A percentile compares a stretch with the other conserved stretches of the same genome.
phyloP scores from a whole-genome alignment of 257 asterid genomes.

The Datura wrightii region DNA sequence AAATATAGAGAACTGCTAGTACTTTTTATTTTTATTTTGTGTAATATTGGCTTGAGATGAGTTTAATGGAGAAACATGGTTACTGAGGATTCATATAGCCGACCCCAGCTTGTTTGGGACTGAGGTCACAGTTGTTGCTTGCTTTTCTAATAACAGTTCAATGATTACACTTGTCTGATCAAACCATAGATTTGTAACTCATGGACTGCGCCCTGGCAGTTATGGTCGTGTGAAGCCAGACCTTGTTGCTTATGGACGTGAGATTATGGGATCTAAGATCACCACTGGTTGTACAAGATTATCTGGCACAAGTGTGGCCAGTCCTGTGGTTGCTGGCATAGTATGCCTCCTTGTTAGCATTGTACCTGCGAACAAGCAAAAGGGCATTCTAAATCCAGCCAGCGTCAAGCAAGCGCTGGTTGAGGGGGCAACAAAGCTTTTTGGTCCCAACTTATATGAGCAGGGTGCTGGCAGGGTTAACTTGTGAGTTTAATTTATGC shows the following conservation, averaged over 20 bases:
- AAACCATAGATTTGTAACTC: constrained; percentile 35
- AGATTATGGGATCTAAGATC: constrained; percentile 95
- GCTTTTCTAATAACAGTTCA: not conserved
- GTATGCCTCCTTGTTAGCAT: constrained; percentile 94
- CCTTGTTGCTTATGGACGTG: constrained; percentile 94
- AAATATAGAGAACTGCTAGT: not conserved
- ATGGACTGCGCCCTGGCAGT: constrained; percentile 51
- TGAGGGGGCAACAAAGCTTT: constrained; percentile 95
- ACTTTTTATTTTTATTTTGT: not conserved
- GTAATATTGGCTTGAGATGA: not conserved
- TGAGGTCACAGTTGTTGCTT: not conserved
- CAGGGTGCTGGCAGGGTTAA: constrained; percentile 99
- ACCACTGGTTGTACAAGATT: constrained; percentile 96
- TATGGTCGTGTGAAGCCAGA: constrained; percentile 98
- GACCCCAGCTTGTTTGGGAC: not conserved
- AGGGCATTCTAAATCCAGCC: constrained; percentile 81
- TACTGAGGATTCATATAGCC: not conserved
- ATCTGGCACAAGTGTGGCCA: constrained; percentile 97
- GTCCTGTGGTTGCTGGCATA: constrained; percentile 98
- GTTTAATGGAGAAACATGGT: not conserved
- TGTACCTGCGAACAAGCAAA: constrained; percentile 77
- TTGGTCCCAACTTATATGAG: constrained; percentile 92
- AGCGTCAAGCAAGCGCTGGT: constrained; percentile 95
- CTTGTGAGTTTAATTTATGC: constrained; percentile 67
- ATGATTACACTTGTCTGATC: not conserved